Evolutionary conservation across 139 green algal species (phyloP).

Genomic region (Edaphochlamys debaryana): DNA sequence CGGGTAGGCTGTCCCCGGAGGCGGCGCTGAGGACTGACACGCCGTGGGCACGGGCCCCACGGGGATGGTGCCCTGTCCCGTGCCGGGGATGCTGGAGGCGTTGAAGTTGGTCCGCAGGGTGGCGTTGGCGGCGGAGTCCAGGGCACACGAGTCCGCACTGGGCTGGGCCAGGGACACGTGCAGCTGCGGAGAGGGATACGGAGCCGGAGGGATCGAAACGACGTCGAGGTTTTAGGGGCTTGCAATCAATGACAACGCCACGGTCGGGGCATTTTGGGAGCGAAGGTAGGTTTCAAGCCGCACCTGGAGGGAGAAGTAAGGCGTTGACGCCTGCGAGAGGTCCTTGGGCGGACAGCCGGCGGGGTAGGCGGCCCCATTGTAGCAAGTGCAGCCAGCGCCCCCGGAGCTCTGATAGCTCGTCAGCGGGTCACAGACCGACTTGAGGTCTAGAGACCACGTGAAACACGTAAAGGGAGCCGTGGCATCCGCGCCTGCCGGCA

Average conservation of each 20-base stretch:
- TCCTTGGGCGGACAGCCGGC: not conserved
- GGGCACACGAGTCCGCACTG: not conserved
- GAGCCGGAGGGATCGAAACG: not conserved
- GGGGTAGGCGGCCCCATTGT: not conserved
- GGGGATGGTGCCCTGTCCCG: not conserved
- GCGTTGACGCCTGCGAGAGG: not conserved
- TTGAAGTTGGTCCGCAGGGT: not conserved
- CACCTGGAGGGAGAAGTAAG: conserved; percentile 20
- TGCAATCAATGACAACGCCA: too few species aligned
- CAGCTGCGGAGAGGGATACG: not conserved
- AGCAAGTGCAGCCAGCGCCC: not conserved
- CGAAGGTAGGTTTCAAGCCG: not conserved
- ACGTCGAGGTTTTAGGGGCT: not conserved
- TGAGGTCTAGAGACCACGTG: conserved; percentile 2
- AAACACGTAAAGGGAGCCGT: not conserved
- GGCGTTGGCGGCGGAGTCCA: too few species aligned
- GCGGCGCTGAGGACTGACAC: not conserved
- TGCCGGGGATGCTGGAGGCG: not conserved
- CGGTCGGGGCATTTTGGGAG: too few species aligned
- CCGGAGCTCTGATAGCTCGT: not conserved
- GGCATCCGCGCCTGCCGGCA: not conserved
- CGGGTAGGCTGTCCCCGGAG: not conserved
- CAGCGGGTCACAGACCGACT: conserved; percentile 3
- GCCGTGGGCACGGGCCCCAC: not conserved
- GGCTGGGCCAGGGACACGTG: not conserved